Evolutionary conservation across 139 green algal species (phyloP).

Genomic region (Monoraphidium neglectum): DNA sequence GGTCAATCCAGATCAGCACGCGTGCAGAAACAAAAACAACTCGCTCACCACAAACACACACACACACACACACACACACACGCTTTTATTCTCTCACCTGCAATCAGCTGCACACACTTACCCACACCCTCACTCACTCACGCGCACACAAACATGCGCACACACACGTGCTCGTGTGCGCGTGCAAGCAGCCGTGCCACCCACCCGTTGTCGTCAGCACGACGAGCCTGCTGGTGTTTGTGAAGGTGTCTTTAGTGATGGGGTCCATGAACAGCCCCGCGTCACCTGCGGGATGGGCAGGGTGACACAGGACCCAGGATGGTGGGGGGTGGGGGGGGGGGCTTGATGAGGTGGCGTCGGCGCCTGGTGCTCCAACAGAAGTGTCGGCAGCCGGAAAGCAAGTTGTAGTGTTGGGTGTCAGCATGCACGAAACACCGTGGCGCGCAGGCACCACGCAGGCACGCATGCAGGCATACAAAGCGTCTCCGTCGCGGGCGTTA

Average conservation of each 20-base stretch:
- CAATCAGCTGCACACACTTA: background rate
- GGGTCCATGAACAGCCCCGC: conserved; percentile 80
- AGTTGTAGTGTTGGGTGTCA: too few relatives aligned
- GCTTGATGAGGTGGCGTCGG: too few relatives aligned
- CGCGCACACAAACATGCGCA: background rate
- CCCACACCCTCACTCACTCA: background rate
- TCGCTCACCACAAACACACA: background rate
- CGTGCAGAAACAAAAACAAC: background rate
- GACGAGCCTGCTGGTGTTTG: conserved; percentile 80
- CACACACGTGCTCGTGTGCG: conserved; percentile 4
- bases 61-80: background rate
- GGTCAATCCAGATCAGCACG: too few relatives aligned
- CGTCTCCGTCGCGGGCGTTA: too few relatives aligned
- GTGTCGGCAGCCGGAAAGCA: too few relatives aligned
- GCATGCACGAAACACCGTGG: too few relatives aligned
- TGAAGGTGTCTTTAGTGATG: conserved; percentile 84
- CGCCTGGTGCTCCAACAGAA: too few relatives aligned
- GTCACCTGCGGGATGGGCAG: background rate
- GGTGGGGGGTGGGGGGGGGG: too few relatives aligned
- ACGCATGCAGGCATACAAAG: background rate
- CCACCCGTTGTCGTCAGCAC: conserved; percentile 76
- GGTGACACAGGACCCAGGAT: too few relatives aligned
- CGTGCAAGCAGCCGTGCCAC: background rate
- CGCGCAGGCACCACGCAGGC: too few relatives aligned
- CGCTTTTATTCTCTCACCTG: background rate